Evolutionary conservation across 2,329 filamentous ascomycete genomes (phyloP).

Genomic region (Podosphaera xanthii): DNA sequence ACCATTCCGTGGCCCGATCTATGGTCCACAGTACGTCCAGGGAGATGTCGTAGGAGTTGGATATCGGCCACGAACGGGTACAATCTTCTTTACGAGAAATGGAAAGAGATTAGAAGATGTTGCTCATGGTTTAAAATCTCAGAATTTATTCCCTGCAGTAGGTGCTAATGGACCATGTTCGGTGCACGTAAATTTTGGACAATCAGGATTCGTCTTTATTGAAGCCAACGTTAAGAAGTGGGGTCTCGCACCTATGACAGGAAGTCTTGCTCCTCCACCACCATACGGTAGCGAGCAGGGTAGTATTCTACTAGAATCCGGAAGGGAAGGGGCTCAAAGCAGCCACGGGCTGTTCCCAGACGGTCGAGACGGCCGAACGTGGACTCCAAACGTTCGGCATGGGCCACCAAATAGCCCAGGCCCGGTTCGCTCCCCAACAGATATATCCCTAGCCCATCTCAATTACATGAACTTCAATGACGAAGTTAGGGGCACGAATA

Average conservation of each 20-base stretch:
- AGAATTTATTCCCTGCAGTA: slow-evolving; percentile 96
- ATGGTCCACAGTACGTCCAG: slow-evolving; percentile 69
- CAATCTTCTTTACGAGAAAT: slow-evolving; percentile 94
- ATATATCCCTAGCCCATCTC: slow-evolving; percentile 81
- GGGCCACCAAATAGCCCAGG: slow-evolving; percentile 61
- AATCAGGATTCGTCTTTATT: slow-evolving; percentile 95
- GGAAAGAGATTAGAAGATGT: slow-evolving; percentile 94
- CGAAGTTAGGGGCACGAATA: slow-evolving; percentile 33
- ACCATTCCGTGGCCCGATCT: slow-evolving; percentile 58
- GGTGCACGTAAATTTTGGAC: slow-evolving; percentile 92
- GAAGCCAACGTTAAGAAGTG: slow-evolving; percentile 99
- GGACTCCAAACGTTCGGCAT: slow-evolving; percentile 58
- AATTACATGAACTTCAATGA: slow-evolving; percentile 45
- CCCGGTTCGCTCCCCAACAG: slow-evolving; percentile 73
- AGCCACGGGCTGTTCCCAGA: slow-evolving; percentile 21
- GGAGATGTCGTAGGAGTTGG: slow-evolving; percentile 92
- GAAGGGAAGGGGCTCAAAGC: slow-evolving; percentile 30
- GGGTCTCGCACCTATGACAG: slow-evolving; percentile 89
- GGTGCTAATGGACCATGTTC: slow-evolving; percentile 83
- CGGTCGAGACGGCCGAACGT: slow-evolving; percentile 41
- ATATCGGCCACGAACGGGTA: slow-evolving; percentile 81
- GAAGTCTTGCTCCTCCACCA: slow-evolving; percentile 79
- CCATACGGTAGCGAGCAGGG: slow-evolving; percentile 95
- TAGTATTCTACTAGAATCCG: slow-evolving; percentile 80
- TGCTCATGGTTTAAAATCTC: slow-evolving; percentile 72